Evolutionary conservation across 768 basidiomycete genomes (phyloP).

Genomic region (Rhizopogon vesiculosus): DNA sequence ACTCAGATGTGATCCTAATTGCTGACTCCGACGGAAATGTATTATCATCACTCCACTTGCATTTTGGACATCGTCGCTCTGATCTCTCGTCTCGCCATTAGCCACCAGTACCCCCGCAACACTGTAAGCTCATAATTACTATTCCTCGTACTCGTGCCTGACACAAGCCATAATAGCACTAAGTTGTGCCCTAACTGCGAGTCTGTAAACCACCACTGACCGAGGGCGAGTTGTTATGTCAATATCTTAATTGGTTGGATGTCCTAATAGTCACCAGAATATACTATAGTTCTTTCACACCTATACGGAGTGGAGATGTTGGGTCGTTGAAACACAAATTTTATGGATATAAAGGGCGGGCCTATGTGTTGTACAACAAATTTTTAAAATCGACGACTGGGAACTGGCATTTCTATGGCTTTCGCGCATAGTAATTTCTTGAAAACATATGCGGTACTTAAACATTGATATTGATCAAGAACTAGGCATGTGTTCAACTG

Average conservation of each 20-base stretch:
- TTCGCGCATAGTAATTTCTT: no score
- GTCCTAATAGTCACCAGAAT: no score
- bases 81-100: conserved; percentile 10
- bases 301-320: no score
- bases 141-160: background rate
- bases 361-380: no score
- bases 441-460: no score
- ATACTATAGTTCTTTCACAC: no score
- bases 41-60: background rate
- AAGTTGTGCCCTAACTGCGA: conserved; percentile 37
- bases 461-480: no score
- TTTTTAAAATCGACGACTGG: no score
- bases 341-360: no score
- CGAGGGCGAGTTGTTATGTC: background rate
- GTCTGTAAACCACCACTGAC: conserved; percentile 19
- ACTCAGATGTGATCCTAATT: background rate
- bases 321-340: no score
- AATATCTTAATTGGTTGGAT: background rate
- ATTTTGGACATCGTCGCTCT: background rate
- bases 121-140: conserved; percentile 28
- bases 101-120: conserved; percentile 44
- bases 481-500: no score
- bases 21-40: background rate
- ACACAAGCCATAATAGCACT: conserved; percentile 28
- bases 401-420: no score